Evolutionary conservation across 2,329 filamentous ascomycete species (phyloP), one percentile per base, ranked within the genome.

Genomic region (Nemania sp.): DNA sequence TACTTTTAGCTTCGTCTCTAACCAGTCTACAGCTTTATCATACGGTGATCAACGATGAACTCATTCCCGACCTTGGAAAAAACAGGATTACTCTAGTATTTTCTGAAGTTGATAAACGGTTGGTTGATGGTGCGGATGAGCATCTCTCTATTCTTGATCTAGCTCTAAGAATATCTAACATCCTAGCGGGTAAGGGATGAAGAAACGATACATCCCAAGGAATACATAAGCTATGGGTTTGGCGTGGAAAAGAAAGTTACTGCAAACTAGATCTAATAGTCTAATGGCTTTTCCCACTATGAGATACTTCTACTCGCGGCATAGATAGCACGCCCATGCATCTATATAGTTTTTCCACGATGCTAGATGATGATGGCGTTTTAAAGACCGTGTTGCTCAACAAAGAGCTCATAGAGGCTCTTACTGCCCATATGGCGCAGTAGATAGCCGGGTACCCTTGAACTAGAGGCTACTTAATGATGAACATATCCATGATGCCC

Each of bases 51-150:
- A 93, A 89, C 77, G 93, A 97, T 76, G 96, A 98, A 79, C 86
- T 90, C 7, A 90, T 98, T 26, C 88, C 89, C 0, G 93, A 98
- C 76, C 81, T 88, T 13, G 92, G 97, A 77, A 99, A 99, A 83
- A 97, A 95, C 77, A 91, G 91, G 79, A 95, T 99, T 67, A 91
- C 95, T 55, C 85, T 93, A 70, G 85, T 95, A 3, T 99, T 99
- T 77, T 98, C 94, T 0, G 94, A 98, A 79, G 87, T 95, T 29
- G 96, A 99, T 78, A 98, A 98, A 85, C 88, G 96, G 72, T 82
- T 99, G 54, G 92, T 97, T 5, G 97, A 99, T 79, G 96, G 96
- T 8, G 92, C 94, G 2, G 96, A 99, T 77, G 96, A 99, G 82
- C 95, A 99, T 78, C 83, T 99, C 26, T 93, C 93, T 0, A 92